Evolutionary conservation across 805 yeast genomes (phyloP).

Genomic region (Saturnispora sanitii): DNA sequence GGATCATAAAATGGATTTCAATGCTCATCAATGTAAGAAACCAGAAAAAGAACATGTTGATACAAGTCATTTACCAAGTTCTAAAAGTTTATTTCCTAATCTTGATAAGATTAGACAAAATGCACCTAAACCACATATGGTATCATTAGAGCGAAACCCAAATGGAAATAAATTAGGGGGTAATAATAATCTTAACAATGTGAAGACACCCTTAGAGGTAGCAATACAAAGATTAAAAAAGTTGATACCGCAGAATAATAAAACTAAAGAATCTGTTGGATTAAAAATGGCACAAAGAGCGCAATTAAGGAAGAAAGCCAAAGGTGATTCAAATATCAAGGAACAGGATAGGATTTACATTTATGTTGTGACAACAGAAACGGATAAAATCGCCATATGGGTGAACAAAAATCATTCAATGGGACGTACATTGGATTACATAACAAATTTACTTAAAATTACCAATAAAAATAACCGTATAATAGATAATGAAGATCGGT

Average conservation of each 20-base stretch:
- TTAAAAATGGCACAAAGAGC: conserved; percentile 28
- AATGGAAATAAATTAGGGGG: conserved; percentile 9
- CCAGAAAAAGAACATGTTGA: conserved; percentile 9
- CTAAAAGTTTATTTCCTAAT: conserved; percentile 44
- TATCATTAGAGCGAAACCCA: not conserved
- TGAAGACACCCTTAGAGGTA: conserved; percentile 12
- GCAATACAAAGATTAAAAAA: conserved; percentile 14
- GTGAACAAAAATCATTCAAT: conserved; percentile 50
- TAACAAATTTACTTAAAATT: conserved; percentile 38
- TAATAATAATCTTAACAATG: conserved; percentile 1
- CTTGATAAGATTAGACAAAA: conserved; percentile 31
- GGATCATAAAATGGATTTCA: conserved; percentile 34
- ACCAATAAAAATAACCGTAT: conserved; percentile 38
- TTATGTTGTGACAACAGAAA: conserved; percentile 11
- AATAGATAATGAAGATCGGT: not conserved
- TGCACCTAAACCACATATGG: conserved; percentile 6
- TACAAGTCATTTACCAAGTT: conserved; percentile 26
- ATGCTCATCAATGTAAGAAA: conserved; percentile 21
- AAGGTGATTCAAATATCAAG: conserved; percentile 41
- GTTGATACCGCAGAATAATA: conserved; percentile 3
- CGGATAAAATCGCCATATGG: conserved; percentile 26
- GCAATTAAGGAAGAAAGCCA: conserved; percentile 36
- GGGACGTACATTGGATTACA: conserved; percentile 47
- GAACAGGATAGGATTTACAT: conserved; percentile 38
- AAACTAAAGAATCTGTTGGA: conserved; percentile 8